Percentiles rank a stretch among this genome's conserved stretches.
These are phyloP conservation scores for Claviceps capensis DNA, from an alignment of 2,329 filamentous ascomycete species.

Conservation along the genomic window DNA sequence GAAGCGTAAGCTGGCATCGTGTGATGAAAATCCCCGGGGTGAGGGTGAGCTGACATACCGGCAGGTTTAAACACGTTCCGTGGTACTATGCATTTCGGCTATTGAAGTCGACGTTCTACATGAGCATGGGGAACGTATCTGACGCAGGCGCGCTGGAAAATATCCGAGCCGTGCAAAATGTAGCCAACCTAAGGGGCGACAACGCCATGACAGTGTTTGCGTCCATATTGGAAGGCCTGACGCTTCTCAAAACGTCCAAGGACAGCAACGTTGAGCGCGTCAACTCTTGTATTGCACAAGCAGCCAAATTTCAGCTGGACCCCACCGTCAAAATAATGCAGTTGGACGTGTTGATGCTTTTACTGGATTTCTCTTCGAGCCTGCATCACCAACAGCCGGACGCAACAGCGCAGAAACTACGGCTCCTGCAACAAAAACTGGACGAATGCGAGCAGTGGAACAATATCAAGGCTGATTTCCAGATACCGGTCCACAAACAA, in stretches of 20 bases:
- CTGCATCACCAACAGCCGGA: constrained; percentile 49
- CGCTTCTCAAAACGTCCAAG: constrained; percentile 50
- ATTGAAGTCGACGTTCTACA: constrained; percentile 54
- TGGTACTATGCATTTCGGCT: constrained; percentile 72
- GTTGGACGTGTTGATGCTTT: constrained; percentile 49
- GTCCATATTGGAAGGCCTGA: constrained; percentile 54
- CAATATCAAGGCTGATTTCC: constrained; percentile 32
- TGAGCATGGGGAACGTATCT: constrained; percentile 44
- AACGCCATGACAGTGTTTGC: constrained; percentile 51
- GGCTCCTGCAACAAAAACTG: constrained; percentile 45
- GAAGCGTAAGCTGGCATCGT: constrained; percentile 37
- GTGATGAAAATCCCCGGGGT: not conserved
- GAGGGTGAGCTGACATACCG: not conserved
- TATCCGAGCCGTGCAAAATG: constrained; percentile 45
- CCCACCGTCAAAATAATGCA: constrained; percentile 50
- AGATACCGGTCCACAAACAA: constrained; percentile 42
- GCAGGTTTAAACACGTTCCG: constrained; percentile 47
- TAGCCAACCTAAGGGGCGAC: constrained; percentile 48
- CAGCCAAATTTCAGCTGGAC: constrained; percentile 56
- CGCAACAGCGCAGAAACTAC: constrained; percentile 44
- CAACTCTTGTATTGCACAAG: constrained; percentile 60
- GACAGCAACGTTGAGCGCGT: constrained; percentile 56
- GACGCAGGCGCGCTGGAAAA: constrained; percentile 56
- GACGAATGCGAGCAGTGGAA: constrained; percentile 42
- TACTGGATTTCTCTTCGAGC: constrained; percentile 57